phyloP scores from a whole-genome alignment of 129 eudicot species.

The Chrysanthemum lavandulifolium region DNA sequence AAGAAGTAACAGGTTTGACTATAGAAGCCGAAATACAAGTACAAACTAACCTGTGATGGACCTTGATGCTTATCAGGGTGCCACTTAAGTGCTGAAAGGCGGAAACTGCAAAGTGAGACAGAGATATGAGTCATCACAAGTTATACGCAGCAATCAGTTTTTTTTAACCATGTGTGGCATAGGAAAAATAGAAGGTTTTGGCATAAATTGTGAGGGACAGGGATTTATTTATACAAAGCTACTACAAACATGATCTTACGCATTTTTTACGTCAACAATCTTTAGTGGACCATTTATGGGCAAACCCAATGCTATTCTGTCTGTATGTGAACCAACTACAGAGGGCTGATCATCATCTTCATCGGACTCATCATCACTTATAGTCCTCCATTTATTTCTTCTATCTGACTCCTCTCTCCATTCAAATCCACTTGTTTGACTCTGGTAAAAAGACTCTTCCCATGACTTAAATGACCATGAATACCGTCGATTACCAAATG shows the following conservation, averaged over 20 bases:
- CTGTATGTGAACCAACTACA: constrained; percentile 54
- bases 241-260: constrained; percentile 52
- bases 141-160: too few species aligned
- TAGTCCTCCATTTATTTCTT: constrained; percentile 39
- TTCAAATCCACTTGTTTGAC: constrained; percentile 51
- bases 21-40: constrained; percentile 1
- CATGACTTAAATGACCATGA: constrained; percentile 56
- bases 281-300: constrained; percentile 71
- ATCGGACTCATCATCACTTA: constrained; percentile 46
- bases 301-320: constrained; percentile 69
- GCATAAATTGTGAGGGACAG: neutral
- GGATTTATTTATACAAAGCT: neutral
- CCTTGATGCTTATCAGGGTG: constrained; percentile 98
- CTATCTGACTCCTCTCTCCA: constrained; percentile 46
- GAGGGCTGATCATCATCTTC: constrained; percentile 33
- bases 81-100: constrained; percentile 92
- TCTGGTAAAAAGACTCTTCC: constrained; percentile 38
- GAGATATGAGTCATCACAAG: neutral
- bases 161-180: too few species aligned
- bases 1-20: neutral
- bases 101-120: constrained; percentile 59
- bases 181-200: too few species aligned
- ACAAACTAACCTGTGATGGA: constrained; percentile 61
- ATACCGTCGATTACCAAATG: constrained; percentile 48
- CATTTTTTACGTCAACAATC: constrained; percentile 81